Conservation (phyloP, 2,329 filamentous ascomycete species). For the Pseudogymnoascus sp. region DNA sequence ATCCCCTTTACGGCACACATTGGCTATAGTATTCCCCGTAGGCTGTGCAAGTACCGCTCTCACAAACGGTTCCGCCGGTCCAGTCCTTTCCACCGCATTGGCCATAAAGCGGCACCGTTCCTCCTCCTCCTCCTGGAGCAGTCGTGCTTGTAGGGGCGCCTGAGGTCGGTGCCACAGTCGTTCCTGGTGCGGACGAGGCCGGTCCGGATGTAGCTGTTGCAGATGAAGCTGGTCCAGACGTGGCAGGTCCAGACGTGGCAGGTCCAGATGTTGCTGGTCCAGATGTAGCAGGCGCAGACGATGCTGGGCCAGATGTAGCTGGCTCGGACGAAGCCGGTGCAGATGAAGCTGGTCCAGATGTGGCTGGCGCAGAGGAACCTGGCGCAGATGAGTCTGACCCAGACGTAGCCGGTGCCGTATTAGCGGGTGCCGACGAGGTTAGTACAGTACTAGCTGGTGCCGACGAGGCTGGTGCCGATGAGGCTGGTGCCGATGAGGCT, state of each 20-base stretch:
- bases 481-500: conserved; percentile 5
- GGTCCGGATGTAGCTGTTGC: background rate
- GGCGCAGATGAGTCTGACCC: background rate
- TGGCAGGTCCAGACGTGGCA: conserved; percentile 6
- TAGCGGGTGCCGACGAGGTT: background rate
- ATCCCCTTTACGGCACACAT: background rate
- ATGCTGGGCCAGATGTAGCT: background rate
- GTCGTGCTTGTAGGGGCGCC: background rate
- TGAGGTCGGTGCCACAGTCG: conserved; percentile 2
- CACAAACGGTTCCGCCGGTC: background rate
- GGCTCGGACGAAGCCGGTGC: background rate
- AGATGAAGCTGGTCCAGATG: background rate
- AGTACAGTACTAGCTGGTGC: background rate
- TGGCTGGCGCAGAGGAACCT: background rate
- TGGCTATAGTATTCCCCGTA: conserved; percentile 1
- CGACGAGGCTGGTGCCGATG: background rate
- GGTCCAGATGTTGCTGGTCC: background rate
- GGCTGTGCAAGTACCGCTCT: background rate
- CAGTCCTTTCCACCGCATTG: background rate
- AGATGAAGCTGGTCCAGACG: background rate
- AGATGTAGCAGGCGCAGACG: background rate
- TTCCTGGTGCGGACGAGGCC: conserved; percentile 8
- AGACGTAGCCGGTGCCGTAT: background rate
- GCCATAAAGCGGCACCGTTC: background rate
- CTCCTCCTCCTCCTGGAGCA: background rate